Conservation (phyloP, 73 alveolate genomes). For the Paramecium primaurelia region DNA sequence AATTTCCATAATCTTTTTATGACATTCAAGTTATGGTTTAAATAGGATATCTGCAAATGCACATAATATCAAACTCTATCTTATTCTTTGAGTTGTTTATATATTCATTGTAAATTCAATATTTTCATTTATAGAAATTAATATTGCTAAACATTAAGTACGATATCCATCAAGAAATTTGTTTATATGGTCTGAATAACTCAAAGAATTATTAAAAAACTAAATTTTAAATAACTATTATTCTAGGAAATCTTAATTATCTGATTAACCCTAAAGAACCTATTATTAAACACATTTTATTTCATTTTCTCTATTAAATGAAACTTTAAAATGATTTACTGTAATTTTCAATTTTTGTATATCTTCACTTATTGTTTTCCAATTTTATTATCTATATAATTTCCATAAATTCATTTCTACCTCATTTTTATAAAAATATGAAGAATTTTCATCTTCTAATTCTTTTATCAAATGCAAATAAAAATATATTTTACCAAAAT, state of each 20-base stretch:
- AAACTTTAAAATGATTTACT: not conserved
- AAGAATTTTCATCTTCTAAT: not conserved
- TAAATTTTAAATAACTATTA: not conserved
- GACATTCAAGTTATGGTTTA: not conserved
- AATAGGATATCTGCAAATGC: not conserved
- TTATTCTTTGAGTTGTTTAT: not conserved
- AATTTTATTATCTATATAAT: not conserved
- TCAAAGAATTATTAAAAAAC: not conserved
- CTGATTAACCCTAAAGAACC: not conserved
- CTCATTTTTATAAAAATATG: not conserved
- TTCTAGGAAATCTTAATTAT: not conserved
- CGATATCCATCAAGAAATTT: not conserved
- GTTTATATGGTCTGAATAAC: not conserved
- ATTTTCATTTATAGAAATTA: not conserved
- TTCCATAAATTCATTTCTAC: not conserved
- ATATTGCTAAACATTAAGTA: not conserved
- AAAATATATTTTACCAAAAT: not conserved
- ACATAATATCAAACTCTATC: not conserved
- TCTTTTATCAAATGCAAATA: not conserved
- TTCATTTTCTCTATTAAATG: not conserved
- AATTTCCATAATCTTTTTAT: not conserved
- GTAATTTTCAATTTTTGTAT: not conserved
- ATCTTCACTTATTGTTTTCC: not conserved
- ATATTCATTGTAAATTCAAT: not conserved
- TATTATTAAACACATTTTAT: not conserved